Conservation (phyloP, 495 filamentous ascomycete species). For the Annulohypoxylon maeteangense region DNA sequence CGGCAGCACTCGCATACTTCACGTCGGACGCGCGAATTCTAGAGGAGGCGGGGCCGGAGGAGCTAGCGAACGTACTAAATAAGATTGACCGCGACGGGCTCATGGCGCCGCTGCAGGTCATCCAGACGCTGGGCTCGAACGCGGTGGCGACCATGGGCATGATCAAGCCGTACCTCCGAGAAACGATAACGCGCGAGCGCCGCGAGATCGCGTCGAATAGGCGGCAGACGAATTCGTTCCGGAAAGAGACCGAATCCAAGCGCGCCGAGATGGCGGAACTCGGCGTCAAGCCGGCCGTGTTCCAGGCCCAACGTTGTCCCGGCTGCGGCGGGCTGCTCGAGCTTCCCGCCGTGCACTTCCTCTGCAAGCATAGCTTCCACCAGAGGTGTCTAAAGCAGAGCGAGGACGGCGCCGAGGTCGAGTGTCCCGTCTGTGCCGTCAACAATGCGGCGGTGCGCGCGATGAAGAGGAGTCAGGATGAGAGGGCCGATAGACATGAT, state of each 20-base stretch:
- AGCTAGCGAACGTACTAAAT: constrained; percentile 79
- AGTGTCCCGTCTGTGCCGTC: constrained; percentile 85
- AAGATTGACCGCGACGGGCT: constrained; percentile 90
- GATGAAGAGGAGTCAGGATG: constrained; percentile 85
- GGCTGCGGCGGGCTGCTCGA: constrained; percentile 80
- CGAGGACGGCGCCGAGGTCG: constrained; percentile 66
- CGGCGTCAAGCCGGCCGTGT: constrained; percentile 81
- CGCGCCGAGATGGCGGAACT: constrained; percentile 80
- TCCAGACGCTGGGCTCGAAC: constrained; percentile 77
- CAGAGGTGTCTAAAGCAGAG: constrained; percentile 75
- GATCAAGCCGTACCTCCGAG: constrained; percentile 89
- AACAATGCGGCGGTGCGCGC: constrained; percentile 88
- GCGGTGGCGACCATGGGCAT: constrained; percentile 93
- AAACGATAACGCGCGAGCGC: constrained; percentile 87
- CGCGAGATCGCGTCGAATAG: constrained; percentile 86
- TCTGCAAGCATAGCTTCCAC: constrained; percentile 97
- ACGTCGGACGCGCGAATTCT: constrained; percentile 84
- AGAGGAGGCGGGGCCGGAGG: constrained; percentile 85
- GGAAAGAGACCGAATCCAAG: constrained; percentile 83
- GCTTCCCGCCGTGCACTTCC: constrained; percentile 90
- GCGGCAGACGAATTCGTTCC: constrained; percentile 84
- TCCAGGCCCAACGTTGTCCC: constrained; percentile 87
- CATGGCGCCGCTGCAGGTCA: constrained; percentile 96
- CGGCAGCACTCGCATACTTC: constrained; percentile 92
- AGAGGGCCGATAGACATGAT: constrained; percentile 88